Percentiles rank a stretch among this genome's conserved stretches.
Conservation (phyloP, 1,284 basidiomycete genomes). For the Malassezia nana region DNA sequence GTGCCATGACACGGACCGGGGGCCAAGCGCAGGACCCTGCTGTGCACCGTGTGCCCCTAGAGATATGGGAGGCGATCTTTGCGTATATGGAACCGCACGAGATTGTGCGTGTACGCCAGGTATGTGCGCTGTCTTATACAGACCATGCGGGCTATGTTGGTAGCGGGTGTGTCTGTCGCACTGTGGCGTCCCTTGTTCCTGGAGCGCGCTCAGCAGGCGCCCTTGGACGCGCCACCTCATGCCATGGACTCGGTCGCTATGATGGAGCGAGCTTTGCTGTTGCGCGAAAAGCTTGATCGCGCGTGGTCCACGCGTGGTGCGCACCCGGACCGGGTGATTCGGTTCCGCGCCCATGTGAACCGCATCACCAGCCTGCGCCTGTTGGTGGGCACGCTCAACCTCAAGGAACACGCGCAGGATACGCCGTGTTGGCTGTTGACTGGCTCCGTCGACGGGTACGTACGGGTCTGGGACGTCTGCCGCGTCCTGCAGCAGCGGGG, state of each 20-base stretch:
- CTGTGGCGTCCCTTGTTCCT: slow-evolving; percentile 9
- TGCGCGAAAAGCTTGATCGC: not conserved
- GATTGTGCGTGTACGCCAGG: slow-evolving; percentile 2
- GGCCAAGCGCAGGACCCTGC: not conserved
- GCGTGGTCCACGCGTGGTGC: slow-evolving; percentile 9
- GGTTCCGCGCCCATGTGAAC: slow-evolving; percentile 21
- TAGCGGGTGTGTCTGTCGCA: slow-evolving; percentile 5
- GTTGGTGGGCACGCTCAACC: not conserved
- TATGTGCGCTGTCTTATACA: not conserved
- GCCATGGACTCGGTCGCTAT: not conserved
- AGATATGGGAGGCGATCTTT: slow-evolving; percentile 13
- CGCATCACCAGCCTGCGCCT: slow-evolving; percentile 22
- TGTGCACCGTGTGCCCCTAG: slow-evolving; percentile 8
- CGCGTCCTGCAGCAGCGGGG: not conserved
- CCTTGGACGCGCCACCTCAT: not conserved
- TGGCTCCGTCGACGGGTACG: slow-evolving; percentile 21
- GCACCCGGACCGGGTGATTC: slow-evolving; percentile 9
- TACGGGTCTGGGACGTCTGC: slow-evolving; percentile 20
- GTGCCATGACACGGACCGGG: not conserved
- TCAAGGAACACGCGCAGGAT: not conserved
- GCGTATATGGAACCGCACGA: slow-evolving; percentile 5
- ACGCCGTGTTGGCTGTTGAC: slow-evolving; percentile 16
- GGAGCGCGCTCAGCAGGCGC: not conserved
- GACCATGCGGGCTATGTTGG: slow-evolving; percentile 9
- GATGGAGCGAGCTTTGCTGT: slow-evolving; percentile 8